A percentile compares a stretch with the other conserved stretches of the same genome.
Evolutionary conservation across 1,284 basidiomycete genomes (phyloP).

Genomic region (Boletus smithii): DNA sequence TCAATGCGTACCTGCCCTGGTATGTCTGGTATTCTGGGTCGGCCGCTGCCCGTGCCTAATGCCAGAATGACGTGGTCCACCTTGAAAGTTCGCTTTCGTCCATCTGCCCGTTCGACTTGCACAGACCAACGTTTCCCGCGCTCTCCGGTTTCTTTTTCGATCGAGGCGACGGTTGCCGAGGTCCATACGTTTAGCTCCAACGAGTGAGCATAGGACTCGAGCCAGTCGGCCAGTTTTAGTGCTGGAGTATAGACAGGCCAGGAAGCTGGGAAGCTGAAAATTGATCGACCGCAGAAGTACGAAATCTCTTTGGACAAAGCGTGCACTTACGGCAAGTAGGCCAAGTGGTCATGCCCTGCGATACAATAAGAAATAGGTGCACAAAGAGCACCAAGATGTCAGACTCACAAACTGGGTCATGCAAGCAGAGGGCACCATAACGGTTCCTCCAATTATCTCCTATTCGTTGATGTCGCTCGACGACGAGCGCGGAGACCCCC

Average conservation of each 20-base stretch:
- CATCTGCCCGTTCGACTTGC: slow-evolving; percentile 33
- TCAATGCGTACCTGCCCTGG: slow-evolving; percentile 24
- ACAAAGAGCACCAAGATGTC: slow-evolving; percentile 16
- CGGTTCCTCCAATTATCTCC: slow-evolving; percentile 31
- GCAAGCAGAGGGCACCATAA: slow-evolving; percentile 29
- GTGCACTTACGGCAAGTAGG: slow-evolving; percentile 35
- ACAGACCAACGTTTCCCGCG: slow-evolving; percentile 40
- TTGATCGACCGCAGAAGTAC: too few species aligned
- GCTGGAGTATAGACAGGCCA: slow-evolving; percentile 43
- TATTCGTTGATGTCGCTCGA: slow-evolving; percentile 33
- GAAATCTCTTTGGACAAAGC: too few species aligned
- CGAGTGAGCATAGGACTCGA: slow-evolving; percentile 45
- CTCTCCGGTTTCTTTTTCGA: slow-evolving; percentile 32
- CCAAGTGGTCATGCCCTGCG: slow-evolving; percentile 34
- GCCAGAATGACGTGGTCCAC: slow-evolving; percentile 41
- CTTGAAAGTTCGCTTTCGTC: slow-evolving; percentile 33
- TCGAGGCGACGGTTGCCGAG: slow-evolving; percentile 34
- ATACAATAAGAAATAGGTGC: too few species aligned
- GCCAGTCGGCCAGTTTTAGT: slow-evolving; percentile 46
- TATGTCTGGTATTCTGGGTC: slow-evolving; percentile 37
- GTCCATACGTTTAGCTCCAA: slow-evolving; percentile 49
- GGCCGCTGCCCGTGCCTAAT: slow-evolving; percentile 42
- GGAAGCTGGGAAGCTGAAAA: slow-evolving; percentile 31
- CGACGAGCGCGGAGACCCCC: slow-evolving; percentile 34
- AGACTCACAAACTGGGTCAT: slow-evolving; percentile 30